Base-by-base conservation (phyloP, 805 yeast species). In the Metschnikowia kofuensis region DNA sequence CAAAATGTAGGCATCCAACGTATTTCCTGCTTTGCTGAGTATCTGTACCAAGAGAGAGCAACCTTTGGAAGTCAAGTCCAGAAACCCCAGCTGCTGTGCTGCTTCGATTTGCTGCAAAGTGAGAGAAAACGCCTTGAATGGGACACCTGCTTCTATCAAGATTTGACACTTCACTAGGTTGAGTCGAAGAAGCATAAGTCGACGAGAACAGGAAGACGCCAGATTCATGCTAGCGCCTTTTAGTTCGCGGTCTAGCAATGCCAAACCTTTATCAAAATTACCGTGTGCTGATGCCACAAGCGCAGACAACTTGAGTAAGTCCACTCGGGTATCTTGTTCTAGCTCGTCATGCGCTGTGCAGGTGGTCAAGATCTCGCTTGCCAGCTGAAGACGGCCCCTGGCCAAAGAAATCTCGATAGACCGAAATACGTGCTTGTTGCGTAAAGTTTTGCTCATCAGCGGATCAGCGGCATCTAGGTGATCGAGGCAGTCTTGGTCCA, bases 111-210 rank as follows among this genome's bases (percentile, higher is more conserved):
- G 72, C 51, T 79, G 79, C 6, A 79, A 59, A 0, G 83, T 57
- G 15, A 76, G 58, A 0, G 85, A 75, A 8, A 84, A 53, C 0
- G 79, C 80, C 48, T 85, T 70, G 9, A 76, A 62, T 12, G 82
- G 78, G 5, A 72, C 64, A 0, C 78, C 75, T 13, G 76, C 61
- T 6, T 64, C 55, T 26, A 75, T 55, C 49, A 81, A 64, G 0
- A 80, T 68, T 12, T 66, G 57, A 38, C 80, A 74, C 55, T 78
- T 77, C 44, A 82, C 56, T 10, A 82, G 55, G 41, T 74, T 78
- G 47, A 77, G 72, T 56, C 70, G 12, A 13, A 34, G 36, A 7
- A 8, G n/a, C 15, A n/a, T 12, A 34, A 34, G 36, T n/a, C n/a
- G 36, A 13, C 15, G 36, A 14, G 15, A n/a, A n/a, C n/a, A 34